phyloP scores from a whole-genome alignment of 2,329 filamentous ascomycete genomes.

The Alternaria metachromatica region DNA sequence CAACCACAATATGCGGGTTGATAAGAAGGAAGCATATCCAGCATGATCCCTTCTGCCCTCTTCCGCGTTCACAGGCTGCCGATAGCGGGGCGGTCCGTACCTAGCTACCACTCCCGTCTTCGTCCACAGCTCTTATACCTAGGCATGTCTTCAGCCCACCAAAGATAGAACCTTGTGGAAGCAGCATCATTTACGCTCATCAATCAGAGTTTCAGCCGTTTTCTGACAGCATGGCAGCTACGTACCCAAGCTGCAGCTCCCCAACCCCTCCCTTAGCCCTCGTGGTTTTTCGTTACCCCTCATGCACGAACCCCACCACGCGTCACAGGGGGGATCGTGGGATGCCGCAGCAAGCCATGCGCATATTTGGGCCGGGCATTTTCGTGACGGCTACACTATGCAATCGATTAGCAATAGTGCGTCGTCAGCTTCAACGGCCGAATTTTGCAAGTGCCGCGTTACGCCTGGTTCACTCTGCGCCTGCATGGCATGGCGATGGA shows the following conservation, averaged over 20 bases:
- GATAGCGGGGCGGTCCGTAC: constrained; percentile 14
- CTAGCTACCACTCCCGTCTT: neutral
- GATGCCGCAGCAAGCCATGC: neutral
- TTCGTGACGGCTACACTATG: neutral
- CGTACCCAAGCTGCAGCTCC: neutral
- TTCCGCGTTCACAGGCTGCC: neutral
- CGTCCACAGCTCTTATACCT: neutral
- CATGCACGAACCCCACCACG: neutral
- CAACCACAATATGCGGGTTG: neutral
- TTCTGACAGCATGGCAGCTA: neutral
- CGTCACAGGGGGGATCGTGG: neutral
- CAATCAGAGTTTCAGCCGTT: neutral
- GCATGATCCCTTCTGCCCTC: constrained; percentile 14
- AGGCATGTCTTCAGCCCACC: neutral
- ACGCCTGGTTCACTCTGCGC: neutral
- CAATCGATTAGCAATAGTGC: neutral
- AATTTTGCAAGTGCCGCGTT: neutral
- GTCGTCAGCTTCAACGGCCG: neutral
- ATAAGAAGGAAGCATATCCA: neutral
- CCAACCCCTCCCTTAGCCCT: neutral
- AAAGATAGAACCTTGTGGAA: neutral
- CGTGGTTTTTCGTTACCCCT: neutral
- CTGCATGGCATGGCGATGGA: neutral
- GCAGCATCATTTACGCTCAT: neutral
- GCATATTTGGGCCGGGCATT: neutral